phyloP scores from a whole-genome alignment of 257 asterid species.

The Solanum chiquidenum region DNA sequence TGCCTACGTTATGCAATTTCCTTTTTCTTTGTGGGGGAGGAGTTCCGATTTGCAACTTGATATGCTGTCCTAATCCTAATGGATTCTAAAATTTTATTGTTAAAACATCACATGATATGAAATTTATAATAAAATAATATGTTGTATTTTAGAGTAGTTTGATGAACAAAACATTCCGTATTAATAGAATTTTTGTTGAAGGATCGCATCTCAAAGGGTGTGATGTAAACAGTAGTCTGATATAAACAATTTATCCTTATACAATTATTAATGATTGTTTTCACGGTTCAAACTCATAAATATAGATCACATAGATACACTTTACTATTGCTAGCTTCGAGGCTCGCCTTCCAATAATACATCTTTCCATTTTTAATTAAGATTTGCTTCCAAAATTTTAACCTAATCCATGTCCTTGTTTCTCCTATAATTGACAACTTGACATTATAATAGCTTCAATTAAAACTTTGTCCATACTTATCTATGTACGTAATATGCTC shows the following conservation, averaged over 20 bases:
- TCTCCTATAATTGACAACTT: background rate
- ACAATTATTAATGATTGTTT: too few relatives aligned
- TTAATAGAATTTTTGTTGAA: rapidly evolving
- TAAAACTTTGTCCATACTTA: background rate
- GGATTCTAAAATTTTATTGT: background rate
- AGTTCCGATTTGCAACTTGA: background rate
- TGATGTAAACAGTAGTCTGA: background rate
- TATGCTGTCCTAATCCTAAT: background rate
- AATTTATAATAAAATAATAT: background rate
- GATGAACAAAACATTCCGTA: rapidly evolving
- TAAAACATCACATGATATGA: background rate
- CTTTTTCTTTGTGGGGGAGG: background rate
- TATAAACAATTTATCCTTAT: rapidly evolving
- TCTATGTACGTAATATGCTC: too few relatives aligned
- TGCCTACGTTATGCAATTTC: background rate
- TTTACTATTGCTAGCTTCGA: background rate
- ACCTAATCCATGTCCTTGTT: background rate
- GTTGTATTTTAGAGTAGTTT: background rate
- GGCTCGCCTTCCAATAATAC: background rate
- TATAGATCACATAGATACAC: too few relatives aligned
- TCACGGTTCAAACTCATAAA: too few relatives aligned
- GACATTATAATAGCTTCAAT: background rate
- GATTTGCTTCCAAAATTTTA: background rate
- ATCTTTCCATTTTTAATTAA: background rate
- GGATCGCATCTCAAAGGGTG: rapidly evolving